Base-by-base conservation (phyloP, 2,329 filamentous ascomycete species). In the Cladosporium cucumerinum region DNA sequence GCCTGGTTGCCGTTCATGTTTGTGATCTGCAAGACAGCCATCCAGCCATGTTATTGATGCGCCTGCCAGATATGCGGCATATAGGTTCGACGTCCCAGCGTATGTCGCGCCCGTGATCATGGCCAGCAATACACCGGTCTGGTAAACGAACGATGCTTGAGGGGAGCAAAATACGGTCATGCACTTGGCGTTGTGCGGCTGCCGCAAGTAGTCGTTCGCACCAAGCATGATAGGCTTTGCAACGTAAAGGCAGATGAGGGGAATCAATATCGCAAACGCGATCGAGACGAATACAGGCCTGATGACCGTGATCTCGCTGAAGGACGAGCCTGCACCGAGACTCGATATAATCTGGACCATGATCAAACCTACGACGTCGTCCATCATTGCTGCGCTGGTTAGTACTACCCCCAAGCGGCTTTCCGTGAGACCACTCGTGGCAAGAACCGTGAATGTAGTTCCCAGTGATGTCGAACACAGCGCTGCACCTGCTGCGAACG, bases 311-410 rank as follows among this genome's bases (percentile, higher is more conserved):
- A 77, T 69, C 1, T 77, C 75, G 49, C 69, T 76, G 66, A 84
- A 75, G 3, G 66, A 61, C 11, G 69, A 70, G 52, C 67, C 69
- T 54, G 73, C 62, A 76, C 89, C 83, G 0, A 94, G 79, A 55
- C 87, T 88, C 0, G 88, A 85, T 25, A 95, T 88, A 54, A 94
- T 84, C 69, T 91, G 86, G 0, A 92, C 88, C 85, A 94, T 89
- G 8, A 93, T 85, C 11, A 94, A 78, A 0, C 90, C 90, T 1
- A 91, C 84, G 0, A 94, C 87, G 76, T 95, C 91, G 72, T 95
- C 91, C 78, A 95, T 85, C 85, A 95, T 91, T 0, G 91, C 91
- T 0, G 90, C 90, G 65, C 85, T 88, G 2, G 86, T 85, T 0
- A 93, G 81, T 0, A 95, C 85, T 10, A 77, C 86, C 64, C 78